Evolutionary conservation across 768 basidiomycete species (phyloP), one percentile per base, ranked within the genome.

Genomic region (Mycena vulgaris): DNA sequence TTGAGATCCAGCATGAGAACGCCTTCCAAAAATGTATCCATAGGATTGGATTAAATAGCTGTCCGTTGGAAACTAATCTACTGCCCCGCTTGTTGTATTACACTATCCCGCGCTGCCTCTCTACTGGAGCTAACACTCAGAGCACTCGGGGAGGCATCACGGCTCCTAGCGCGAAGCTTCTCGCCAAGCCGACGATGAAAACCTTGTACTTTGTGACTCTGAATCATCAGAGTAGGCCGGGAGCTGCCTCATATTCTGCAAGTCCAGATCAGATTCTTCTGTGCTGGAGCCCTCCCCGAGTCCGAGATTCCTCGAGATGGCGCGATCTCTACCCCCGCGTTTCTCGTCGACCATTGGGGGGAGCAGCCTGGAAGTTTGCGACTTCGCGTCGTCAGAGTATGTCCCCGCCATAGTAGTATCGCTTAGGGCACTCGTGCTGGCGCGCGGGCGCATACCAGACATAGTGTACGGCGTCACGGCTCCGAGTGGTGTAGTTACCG

Each of bases 401-500:
- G 51, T 17, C 23, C 35, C 40, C 39, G 14, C 25, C 27, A 33
- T 8, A 10, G 30, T 59, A n/a, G 28, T 17, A 9, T 11, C 42
- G 52, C 42, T 56, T 3, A 23, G 25, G 23, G 47, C 23, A 27
- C 47, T 23, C 47, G 47, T 7, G 25, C 42, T 45, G 42, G 42
- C 42, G 42, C 42, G 42, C 3, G 21, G 42, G 21, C 42, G 42
- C 42, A n/a, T 6, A 21, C 19, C 7, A n/a, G 19, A n/a, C 42
- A 45, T 17, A 40, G 45, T n/a, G 21, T 47, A 61, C n/a, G 66
- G 66, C 33, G 59, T 62, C 4, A 62, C 61, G 8, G 5, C 19
- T 0, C 59, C 52, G 1, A 37, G 35, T 21, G 42, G 52, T 1
- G 37, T 27, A 5, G 8, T 27, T 6, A 66, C 28, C 4, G 57